phyloP scores from a whole-genome alignment of 257 asterid genomes.

The Solanum arcanum region DNA sequence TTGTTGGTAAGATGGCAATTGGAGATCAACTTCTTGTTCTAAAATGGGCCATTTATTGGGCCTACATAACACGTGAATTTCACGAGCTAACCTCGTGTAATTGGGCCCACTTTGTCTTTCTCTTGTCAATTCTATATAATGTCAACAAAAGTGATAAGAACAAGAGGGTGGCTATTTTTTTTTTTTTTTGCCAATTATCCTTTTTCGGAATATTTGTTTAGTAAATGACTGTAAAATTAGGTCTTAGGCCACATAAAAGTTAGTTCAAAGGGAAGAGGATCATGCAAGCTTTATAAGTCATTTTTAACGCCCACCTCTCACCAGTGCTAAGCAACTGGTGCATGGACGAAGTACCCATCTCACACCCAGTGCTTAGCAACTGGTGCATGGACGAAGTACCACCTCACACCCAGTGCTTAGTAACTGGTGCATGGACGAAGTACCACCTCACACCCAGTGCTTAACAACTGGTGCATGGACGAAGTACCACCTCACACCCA shows the following conservation, averaged over 20 bases:
- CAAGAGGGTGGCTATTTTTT: not conserved
- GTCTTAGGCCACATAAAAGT: too few species aligned
- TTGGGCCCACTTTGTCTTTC: not conserved
- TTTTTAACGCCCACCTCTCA: too few species aligned
- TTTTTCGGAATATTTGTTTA: not conserved
- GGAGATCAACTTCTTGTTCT: not conserved
- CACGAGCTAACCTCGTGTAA: not conserved
- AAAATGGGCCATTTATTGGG: not conserved
- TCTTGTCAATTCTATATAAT: not conserved
- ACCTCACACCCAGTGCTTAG: too few species aligned
- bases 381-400: too few species aligned
- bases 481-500: too few species aligned
- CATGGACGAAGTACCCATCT: too few species aligned
- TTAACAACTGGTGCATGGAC: too few species aligned
- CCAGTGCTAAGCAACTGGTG: too few species aligned
- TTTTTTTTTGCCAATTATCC: not conserved
- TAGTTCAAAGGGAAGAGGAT: too few species aligned
- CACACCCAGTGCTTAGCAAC: too few species aligned
- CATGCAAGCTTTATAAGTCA: rapidly evolving
- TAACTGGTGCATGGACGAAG: too few species aligned
- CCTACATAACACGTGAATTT: not conserved
- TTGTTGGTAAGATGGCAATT: not conserved
- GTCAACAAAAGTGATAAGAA: not conserved
- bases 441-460: too few species aligned
- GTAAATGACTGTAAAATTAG: not conserved